phyloP scores from a whole-genome alignment of 2,329 filamentous ascomycete species.

The Phyllosticta paracitricarpa region DNA sequence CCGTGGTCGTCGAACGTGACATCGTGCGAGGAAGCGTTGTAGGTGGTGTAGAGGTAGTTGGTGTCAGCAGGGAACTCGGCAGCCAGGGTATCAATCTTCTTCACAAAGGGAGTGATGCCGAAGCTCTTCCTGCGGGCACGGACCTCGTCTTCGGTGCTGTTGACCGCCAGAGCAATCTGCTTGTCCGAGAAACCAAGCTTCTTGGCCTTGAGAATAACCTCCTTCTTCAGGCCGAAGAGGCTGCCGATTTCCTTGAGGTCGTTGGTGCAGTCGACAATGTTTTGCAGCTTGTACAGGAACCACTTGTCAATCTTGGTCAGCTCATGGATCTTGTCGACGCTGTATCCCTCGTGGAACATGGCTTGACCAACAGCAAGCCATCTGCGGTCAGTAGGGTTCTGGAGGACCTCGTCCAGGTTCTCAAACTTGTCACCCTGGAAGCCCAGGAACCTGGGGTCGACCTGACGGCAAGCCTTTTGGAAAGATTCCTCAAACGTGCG shows the following conservation, averaged over 20 bases:
- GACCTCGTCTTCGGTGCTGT: slow-evolving; percentile 80
- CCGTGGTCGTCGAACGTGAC: slow-evolving; percentile 90
- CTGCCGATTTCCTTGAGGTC: slow-evolving; percentile 78
- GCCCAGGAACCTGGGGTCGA: slow-evolving; percentile 83
- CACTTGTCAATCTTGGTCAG: slow-evolving; percentile 98
- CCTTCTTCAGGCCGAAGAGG: slow-evolving; percentile 76
- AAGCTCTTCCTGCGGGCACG: slow-evolving; percentile 76
- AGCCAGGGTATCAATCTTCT: slow-evolving; percentile 95
- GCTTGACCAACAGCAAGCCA: slow-evolving; percentile 97
- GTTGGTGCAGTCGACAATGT: slow-evolving; percentile 83
- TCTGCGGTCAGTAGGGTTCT: slow-evolving; percentile 89
- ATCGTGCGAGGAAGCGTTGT: slow-evolving; percentile 91
- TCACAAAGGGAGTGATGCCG: slow-evolving; percentile 89
- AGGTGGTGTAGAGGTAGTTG: slow-evolving; percentile 96
- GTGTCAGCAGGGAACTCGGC: slow-evolving; percentile 93
- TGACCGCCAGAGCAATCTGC: slow-evolving; percentile 82
- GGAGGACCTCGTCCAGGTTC: slow-evolving; percentile 77
- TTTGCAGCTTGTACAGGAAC: slow-evolving; percentile 98
- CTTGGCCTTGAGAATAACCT: slow-evolving; percentile 83
- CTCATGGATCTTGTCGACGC: slow-evolving; percentile 83
- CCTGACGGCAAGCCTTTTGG: slow-evolving; percentile 96
- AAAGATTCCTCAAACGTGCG: slow-evolving; percentile 98
- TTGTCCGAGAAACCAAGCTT: slow-evolving; percentile 96
- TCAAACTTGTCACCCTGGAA: slow-evolving; percentile 96
- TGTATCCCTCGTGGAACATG: slow-evolving; percentile 94